phyloP scores from a whole-genome alignment of 2,329 filamentous ascomycete genomes.

The Epichloe amarillans region DNA sequence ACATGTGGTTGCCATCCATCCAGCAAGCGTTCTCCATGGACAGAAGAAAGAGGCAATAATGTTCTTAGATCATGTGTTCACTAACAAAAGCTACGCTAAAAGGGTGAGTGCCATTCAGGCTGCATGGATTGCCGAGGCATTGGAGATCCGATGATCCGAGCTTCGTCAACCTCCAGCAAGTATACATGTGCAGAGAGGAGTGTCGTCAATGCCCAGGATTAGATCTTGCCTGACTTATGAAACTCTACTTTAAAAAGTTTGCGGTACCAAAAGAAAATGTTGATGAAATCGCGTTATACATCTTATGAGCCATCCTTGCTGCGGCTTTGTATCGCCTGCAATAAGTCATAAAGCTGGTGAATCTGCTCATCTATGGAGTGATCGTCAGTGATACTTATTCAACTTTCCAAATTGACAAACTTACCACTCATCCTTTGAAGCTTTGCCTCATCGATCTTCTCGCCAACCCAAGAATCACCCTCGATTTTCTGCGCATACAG shows the following conservation, averaged over 20 bases:
- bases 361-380: constrained; percentile 66
- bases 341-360: constrained; percentile 84
- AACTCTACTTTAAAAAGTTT: background rate
- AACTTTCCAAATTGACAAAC: constrained; percentile 17
- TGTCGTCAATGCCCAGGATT: background rate
- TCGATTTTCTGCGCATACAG: constrained; percentile 86
- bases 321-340: constrained; percentile 57
- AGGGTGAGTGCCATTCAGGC: constrained; percentile 50
- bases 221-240: background rate
- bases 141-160: constrained; percentile 16
- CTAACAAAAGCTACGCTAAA: constrained; percentile 54
- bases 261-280: background rate
- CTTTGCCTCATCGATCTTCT: constrained; percentile 71
- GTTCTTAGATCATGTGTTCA: constrained; percentile 55
- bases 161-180: background rate
- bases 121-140: constrained; percentile 42
- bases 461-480: constrained; percentile 71
- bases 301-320: constrained; percentile 14
- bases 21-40: constrained; percentile 48
- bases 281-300: constrained; percentile 8
- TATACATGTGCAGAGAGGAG: background rate
- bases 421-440: constrained; percentile 88
- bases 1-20: constrained; percentile 48
- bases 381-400: background rate
- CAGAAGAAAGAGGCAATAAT: constrained; percentile 53